phyloP scores from a whole-genome alignment of 2,329 filamentous ascomycete genomes.

The Aspergillus carbonarius region DNA sequence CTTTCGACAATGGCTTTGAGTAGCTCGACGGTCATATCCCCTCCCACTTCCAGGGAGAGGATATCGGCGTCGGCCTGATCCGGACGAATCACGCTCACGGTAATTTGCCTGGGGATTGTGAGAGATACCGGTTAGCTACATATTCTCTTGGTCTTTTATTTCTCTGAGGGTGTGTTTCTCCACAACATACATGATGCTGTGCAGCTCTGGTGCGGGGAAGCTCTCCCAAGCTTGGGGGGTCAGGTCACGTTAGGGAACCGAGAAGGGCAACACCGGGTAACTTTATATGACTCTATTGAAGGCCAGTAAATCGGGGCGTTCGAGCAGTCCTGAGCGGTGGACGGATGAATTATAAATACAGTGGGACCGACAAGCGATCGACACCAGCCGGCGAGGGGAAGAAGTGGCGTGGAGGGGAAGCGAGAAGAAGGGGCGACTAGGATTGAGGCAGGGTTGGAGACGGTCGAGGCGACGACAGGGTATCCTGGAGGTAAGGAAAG shows the following conservation, averaged over 20 bases:
- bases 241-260: background rate
- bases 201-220: conserved; percentile 19
- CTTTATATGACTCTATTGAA: background rate
- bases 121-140: background rate
- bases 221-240: conserved; percentile 5
- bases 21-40: conserved; percentile 77
- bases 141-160: background rate
- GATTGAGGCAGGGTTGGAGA: background rate
- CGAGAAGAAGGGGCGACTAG: background rate
- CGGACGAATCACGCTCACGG: conserved; percentile 77
- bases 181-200: conserved; percentile 22
- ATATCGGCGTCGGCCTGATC: conserved; percentile 71
- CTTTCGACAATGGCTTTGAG: conserved; percentile 86
- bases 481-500: background rate
- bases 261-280: background rate
- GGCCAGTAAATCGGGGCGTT: background rate
- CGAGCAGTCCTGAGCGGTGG: background rate
- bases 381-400: background rate
- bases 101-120: conserved; percentile 68
- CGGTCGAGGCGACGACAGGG: conserved; percentile 1
- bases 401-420: background rate
- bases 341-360: conserved; percentile 1
- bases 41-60: conserved; percentile 76
- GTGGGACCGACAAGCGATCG: background rate
- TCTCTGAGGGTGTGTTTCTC: background rate